These are phyloP conservation scores for Sporothrix globosa DNA, from an alignment of 2,329 filamentous ascomycete genomes.

Conservation along the genomic window DNA sequence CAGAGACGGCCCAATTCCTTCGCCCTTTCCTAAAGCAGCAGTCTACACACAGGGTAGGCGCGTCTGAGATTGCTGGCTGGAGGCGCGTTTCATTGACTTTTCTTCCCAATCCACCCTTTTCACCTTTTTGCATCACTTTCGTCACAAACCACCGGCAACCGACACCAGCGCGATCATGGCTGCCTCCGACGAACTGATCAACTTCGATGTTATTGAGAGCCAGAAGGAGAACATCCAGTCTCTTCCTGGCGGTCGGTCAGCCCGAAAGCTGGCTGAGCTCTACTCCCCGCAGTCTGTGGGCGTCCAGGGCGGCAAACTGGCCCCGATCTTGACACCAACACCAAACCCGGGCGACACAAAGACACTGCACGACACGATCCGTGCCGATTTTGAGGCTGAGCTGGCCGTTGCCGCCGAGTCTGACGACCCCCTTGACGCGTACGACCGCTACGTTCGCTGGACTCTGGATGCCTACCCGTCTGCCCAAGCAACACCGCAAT, in stretches of 20 bases:
- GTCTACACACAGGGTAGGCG: background rate
- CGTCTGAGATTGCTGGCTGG: conserved; percentile 25
- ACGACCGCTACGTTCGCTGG: conserved; percentile 97
- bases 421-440: conserved; percentile 93
- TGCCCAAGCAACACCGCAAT: conserved; percentile 86
- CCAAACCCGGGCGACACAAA: conserved; percentile 71
- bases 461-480: conserved; percentile 93
- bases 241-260: conserved; percentile 83
- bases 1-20: background rate
- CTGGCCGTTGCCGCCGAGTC: conserved; percentile 77
- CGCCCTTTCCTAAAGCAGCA: conserved; percentile 23
- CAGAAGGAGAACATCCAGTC: conserved; percentile 99
- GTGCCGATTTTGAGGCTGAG: conserved; percentile 85
- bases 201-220: conserved; percentile 91
- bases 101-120: background rate
- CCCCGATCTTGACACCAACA: conserved; percentile 45
- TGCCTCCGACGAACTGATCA: conserved; percentile 56
- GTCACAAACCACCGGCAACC: background rate
- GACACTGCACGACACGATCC: conserved; percentile 76
- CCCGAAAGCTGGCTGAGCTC: conserved; percentile 80
- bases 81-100: conserved; percentile 1
- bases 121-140: background rate
- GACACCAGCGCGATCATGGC: conserved; percentile 33
- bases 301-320: conserved; percentile 51
- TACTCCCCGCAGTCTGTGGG: conserved; percentile 70